Evolutionary conservation across 106 monocot species (phyloP).

Genomic region (Dendrobium chrysotoxum): DNA sequence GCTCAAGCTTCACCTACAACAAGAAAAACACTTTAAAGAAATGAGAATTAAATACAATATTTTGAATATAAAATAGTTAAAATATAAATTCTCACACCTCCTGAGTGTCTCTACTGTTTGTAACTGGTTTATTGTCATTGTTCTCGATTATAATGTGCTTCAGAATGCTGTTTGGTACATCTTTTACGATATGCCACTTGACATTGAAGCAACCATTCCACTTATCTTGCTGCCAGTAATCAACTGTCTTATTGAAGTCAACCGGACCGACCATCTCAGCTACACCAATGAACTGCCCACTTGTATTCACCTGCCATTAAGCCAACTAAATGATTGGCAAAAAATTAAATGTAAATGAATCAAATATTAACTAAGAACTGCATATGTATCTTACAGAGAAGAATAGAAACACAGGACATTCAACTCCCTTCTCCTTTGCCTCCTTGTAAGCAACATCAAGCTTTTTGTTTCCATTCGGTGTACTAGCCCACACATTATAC

Average conservation of each 20-base stretch:
- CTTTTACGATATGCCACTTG: conserved; percentile 88
- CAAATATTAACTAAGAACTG: neutral
- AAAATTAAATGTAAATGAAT: neutral
- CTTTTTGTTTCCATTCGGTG: conserved; percentile 75
- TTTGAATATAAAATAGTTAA: neutral
- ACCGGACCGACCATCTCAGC: conserved; percentile 79
- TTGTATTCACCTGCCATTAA: conserved; percentile 61
- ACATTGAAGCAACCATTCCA: conserved; percentile 92
- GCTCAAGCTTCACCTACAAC: conserved; percentile 61
- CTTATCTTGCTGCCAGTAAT: conserved; percentile 91
- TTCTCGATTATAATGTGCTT: conserved; percentile 78
- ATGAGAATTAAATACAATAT: neutral
- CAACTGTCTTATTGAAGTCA: conserved; percentile 82
- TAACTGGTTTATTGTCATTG: conserved; percentile 92
- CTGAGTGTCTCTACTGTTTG: conserved; percentile 84
- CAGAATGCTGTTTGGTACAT: conserved; percentile 66
- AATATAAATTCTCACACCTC: conserved; percentile 27
- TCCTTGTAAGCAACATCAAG: conserved; percentile 70
- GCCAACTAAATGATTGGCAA: neutral
- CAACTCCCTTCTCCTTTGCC: conserved; percentile 36
- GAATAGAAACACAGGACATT: conserved; percentile 65
- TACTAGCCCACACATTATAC: conserved; percentile 87
- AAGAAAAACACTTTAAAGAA: neutral
- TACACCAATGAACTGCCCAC: conserved; percentile 85
- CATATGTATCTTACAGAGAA: conserved; percentile 55